Base-by-base conservation (phyloP, 2,329 filamentous ascomycete species). In the Botrytis aclada region DNA sequence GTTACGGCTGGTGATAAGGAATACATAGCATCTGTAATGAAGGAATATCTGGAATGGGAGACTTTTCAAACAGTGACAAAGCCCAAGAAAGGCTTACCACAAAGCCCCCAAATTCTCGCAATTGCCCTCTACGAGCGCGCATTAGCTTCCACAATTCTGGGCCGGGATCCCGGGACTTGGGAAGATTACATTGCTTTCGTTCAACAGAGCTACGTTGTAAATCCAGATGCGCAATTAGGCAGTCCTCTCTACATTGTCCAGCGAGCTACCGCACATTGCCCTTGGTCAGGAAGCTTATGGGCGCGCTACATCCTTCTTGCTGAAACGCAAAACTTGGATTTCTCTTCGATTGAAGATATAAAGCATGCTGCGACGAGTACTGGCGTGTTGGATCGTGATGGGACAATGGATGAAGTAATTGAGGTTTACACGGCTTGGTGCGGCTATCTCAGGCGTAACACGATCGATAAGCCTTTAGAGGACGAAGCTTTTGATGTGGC, bases 381-480 rank as follows among this genome's bases (percentile, higher is more conserved):
- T 37, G 91, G 94, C 14, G 86, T 97, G 60, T 86, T 98, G 8
- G 94, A 97, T 80, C 90, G 92, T 75, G 90, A 94, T 74, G 95
- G 94, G 37, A 69, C 54, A 22, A 92, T 98, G 86, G 90, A 94
- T 67, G 93, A 95, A 76, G 90, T 98, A 45, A 88, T 98, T 74
- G 94, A 97, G 78, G 93, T 98, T 79, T 94, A 98, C 79, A 90
- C 93, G 70, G 92, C 95, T 0, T 99, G 96, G 96, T 98, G 95
- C 80, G 94, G 94, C 67, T 98, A 95, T 78, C 86, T 99, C 32
- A 94, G 95, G 77, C 92, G 96, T 37, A 91, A 91, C 66, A 94
- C 95, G 29, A 94, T 97, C 84, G 86, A 90, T 72, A 86, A 89
- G 1, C 89, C 89, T 74, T 89, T 92, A 1, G 89, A 88, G 1